Evolutionary conservation across 1,284 basidiomycete genomes (phyloP).

Genomic region (Coriolopsis trogii): DNA sequence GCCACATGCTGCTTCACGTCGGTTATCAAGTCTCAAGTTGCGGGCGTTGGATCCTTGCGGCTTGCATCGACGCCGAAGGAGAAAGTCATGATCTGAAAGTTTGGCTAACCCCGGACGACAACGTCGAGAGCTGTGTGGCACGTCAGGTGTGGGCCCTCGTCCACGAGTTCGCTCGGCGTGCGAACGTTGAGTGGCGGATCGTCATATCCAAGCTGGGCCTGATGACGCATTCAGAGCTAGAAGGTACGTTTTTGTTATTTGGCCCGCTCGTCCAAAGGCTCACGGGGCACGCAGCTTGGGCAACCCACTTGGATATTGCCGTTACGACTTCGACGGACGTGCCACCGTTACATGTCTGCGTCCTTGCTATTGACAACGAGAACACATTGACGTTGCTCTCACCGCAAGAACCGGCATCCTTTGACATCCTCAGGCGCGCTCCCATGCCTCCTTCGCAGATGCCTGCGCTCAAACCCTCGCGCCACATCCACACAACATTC

Average conservation of each 20-base stretch:
- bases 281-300: conserved; percentile 70
- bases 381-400: conserved; percentile 51
- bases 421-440: conserved; percentile 15
- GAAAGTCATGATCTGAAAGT: conserved; percentile 69
- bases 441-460: conserved; percentile 17
- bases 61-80: conserved; percentile 77
- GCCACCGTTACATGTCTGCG: conserved; percentile 52
- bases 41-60: conserved; percentile 74
- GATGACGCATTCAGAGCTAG: conserved; percentile 60
- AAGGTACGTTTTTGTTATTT: conserved; percentile 64
- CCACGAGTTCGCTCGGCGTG: conserved; percentile 56
- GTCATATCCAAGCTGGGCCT: conserved; percentile 68
- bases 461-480: conserved; percentile 17
- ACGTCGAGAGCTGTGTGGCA: conserved; percentile 45
- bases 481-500: conserved; percentile 26
- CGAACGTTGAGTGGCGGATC: conserved; percentile 79
- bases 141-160: conserved; percentile 71
- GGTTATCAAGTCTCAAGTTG: conserved; percentile 68
- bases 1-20: conserved; percentile 73
- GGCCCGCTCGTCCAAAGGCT: no score
- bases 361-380: conserved; percentile 59
- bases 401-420: conserved; percentile 12
- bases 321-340: conserved; percentile 39
- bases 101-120: conserved; percentile 58
- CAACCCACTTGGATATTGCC: conserved; percentile 46